Evolutionary conservation across 1,284 basidiomycete species (phyloP), one percentile per base, ranked within the genome.

Genomic region (Cutaneotrichosporon sp.): DNA sequence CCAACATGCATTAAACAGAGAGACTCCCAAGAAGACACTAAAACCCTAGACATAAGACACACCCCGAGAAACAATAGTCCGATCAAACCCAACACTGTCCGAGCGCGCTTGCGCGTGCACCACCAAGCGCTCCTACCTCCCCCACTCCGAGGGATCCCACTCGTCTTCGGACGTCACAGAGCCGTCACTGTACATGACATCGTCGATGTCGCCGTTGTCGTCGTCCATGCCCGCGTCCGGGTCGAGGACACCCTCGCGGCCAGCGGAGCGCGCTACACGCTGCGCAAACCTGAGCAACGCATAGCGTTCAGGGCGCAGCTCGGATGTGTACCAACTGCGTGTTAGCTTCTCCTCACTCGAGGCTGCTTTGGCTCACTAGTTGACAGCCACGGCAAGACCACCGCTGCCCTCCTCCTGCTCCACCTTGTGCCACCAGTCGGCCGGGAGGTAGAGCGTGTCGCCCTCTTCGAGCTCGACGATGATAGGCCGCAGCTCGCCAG

Each of bases 401-500:
- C 84, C 69, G 10, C 54, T 34, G 25, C 58, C 68, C 80, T 68
- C 84, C 79, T 22, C 82, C 83, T 63, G 86, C 80, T 77, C 91
- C 84, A 95, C 92, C 72, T 89, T 85, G 76, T 95, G 93, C 87
- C 89, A 95, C 93, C 93, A 95, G 0, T 90, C 88, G 2, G 89
- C 86, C 20, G 92, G 93, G 27, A 95, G 84, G 77, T 92, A 95
- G n/a, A 95, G 78, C 1, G 89, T 87, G 67, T 95, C 89, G 2
- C 93, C 92, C 18, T 84, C 83, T 8, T 80, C 68, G 6, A 95
- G 74, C 0, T 84, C 85, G 24, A 94, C 83, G 5, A 83, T 79
- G 47, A 92, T 83, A 0, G 90, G 87, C 57, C 85, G 84, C 0
- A 87, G 84, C 7, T 84, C 84, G 20, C 87, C 75, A 8, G 79